Percentiles rank a stretch among this genome's conserved stretches.
These are phyloP conservation scores for Alternaria ethzedia DNA, from an alignment of 2,329 filamentous ascomycete species.

Conservation along the genomic window DNA sequence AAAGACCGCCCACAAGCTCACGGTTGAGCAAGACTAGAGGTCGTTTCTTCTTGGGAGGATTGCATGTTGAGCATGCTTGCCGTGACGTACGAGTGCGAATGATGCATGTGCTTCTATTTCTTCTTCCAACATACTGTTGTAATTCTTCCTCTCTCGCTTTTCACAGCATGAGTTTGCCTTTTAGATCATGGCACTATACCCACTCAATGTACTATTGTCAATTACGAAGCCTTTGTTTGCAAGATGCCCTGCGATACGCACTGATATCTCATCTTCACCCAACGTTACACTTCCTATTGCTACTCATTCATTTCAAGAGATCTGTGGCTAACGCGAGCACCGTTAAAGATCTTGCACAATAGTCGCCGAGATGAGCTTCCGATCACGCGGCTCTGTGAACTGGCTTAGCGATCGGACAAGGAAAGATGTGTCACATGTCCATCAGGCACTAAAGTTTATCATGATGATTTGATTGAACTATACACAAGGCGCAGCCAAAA, in stretches of 20 bases:
- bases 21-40: conserved; percentile 34
- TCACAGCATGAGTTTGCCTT: not conserved
- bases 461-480: not conserved
- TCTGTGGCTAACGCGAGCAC: not conserved
- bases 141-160: not conserved
- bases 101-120: not conserved
- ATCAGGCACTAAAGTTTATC: not conserved
- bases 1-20: conserved; percentile 38
- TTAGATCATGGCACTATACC: conserved; percentile 14
- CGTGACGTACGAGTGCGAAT: not conserved
- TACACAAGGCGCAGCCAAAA: conserved; percentile 3
- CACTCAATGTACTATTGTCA: conserved; percentile 3
- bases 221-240: not conserved
- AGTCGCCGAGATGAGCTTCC: not conserved
- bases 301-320: not conserved
- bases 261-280: not conserved
- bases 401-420: not conserved
- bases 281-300: not conserved
- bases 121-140: not conserved
- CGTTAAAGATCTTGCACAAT: rapidly evolving
- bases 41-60: not conserved
- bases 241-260: not conserved
- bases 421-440: not conserved
- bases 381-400: not conserved
- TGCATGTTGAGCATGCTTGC: not conserved